Evolutionary conservation across 768 basidiomycete genomes (phyloP).

Genomic region (Peribolospora baueri): DNA sequence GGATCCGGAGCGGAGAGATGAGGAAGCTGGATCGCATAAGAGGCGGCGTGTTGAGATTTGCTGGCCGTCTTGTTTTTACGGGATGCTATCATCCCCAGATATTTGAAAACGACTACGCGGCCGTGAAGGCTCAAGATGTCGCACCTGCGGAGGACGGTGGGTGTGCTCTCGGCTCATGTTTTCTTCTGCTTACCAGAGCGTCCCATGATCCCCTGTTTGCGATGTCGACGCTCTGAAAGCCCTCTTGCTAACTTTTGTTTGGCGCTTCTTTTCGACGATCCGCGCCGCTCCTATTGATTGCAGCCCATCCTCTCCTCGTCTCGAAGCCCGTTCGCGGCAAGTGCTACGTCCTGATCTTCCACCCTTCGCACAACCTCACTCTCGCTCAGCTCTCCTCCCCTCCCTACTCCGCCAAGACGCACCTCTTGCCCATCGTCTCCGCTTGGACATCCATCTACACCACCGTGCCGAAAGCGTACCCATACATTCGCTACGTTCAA

Average conservation of each 20-base stretch:
- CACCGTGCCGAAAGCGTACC: conserved; percentile 8
- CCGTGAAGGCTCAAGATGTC: conserved; percentile 13
- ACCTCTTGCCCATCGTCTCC: conserved; percentile 39
- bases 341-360: conserved; percentile 74
- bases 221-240: too few species aligned
- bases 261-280: conserved; percentile 10
- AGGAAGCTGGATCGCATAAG: too few species aligned
- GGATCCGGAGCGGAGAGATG: background rate
- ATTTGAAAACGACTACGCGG: conserved; percentile 66
- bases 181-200: conserved; percentile 27
- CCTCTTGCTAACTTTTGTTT: too few species aligned
- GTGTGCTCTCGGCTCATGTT: too few species aligned
- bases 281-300: conserved; percentile 4
- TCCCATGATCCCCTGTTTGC: too few species aligned
- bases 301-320: background rate
- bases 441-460: conserved; percentile 37
- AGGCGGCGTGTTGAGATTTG: too few species aligned
- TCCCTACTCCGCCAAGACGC: conserved; percentile 16
- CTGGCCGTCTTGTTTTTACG: background rate
- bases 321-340: conserved; percentile 24
- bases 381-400: conserved; percentile 33
- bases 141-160: conserved; percentile 9
- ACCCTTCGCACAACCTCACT: conserved; percentile 64
- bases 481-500: conserved; percentile 15
- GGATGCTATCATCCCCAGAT: conserved; percentile 9